A percentile compares a stretch with the other conserved stretches of the same genome.
Evolutionary conservation across 768 basidiomycete genomes (phyloP).

Genomic region (Scleroderma citrinum): DNA sequence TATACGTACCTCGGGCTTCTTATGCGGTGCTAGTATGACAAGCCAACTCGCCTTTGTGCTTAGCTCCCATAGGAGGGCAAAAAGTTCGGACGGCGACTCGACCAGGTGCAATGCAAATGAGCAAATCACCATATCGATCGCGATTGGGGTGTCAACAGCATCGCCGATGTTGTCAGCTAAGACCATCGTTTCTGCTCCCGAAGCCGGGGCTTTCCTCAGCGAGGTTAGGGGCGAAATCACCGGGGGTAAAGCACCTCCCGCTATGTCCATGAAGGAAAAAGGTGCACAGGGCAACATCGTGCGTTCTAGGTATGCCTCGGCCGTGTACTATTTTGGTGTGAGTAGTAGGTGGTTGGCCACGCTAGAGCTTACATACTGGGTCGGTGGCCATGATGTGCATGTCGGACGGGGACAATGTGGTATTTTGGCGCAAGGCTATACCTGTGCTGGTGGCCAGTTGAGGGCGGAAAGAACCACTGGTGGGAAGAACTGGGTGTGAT

Average conservation of each 20-base stretch:
- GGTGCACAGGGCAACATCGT: slow-evolving; percentile 49
- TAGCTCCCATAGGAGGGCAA: slow-evolving; percentile 58
- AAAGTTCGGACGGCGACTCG: slow-evolving; percentile 54
- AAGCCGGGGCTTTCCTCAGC: slow-evolving; percentile 2
- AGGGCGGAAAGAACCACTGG: neutral
- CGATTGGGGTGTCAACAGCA: slow-evolving; percentile 1
- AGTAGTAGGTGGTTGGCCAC: neutral
- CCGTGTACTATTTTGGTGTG: slow-evolving; percentile 45
- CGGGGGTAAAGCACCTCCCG: slow-evolving; percentile 47
- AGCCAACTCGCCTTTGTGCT: slow-evolving; percentile 60
- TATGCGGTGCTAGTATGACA: slow-evolving; percentile 67
- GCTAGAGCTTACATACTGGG: slow-evolving; percentile 15
- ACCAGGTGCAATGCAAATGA: slow-evolving; percentile 74
- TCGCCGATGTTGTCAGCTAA: neutral
- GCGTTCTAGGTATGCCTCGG: slow-evolving; percentile 49
- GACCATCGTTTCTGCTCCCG: neutral
- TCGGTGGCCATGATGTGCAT: slow-evolving; percentile 19
- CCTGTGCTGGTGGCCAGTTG: neutral
- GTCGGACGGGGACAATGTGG: neutral
- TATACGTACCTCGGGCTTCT: slow-evolving; percentile 58
- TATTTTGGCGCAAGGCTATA: neutral
- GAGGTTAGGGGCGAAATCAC: slow-evolving; percentile 9
- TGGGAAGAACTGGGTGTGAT: neutral
- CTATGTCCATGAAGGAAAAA: slow-evolving; percentile 58
- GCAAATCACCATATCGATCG: slow-evolving; percentile 59